phyloP scores from a whole-genome alignment of 2,329 filamentous ascomycete species.

The Aspergillus unguis region DNA sequence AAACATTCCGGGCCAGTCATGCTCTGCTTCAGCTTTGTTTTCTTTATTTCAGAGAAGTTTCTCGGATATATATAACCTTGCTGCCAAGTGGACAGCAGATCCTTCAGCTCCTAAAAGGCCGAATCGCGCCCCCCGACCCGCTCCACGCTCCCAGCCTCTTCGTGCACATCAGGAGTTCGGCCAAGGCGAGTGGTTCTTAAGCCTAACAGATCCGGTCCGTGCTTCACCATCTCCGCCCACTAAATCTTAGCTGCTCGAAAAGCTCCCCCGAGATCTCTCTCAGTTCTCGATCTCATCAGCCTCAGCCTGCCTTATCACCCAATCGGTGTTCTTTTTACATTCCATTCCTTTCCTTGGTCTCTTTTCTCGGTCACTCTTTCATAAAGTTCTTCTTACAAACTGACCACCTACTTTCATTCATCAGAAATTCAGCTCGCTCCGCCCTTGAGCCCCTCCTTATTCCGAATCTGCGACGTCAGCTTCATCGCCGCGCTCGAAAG shows the following conservation, averaged over 20 bases:
- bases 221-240: conserved; percentile 7
- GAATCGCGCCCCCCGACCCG: not conserved
- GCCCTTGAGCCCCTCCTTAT: conserved; percentile 15
- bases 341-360: conserved; percentile 3
- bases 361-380: conserved; percentile 15
- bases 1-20: not conserved
- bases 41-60: not conserved
- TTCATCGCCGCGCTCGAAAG: not conserved
- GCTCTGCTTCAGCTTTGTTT: not conserved
- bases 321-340: conserved; percentile 7
- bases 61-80: too few species aligned
- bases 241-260: conserved; percentile 8
- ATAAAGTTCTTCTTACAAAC: conserved; percentile 1
- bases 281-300: conserved; percentile 4
- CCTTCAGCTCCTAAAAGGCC: too few species aligned
- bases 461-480: not conserved
- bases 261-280: conserved; percentile 6
- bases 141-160: not conserved
- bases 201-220: not conserved
- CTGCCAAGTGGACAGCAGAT: too few species aligned
- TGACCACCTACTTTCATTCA: conserved; percentile 5
- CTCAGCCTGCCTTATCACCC: not conserved
- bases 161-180: not conserved
- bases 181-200: not conserved
- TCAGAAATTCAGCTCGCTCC: conserved; percentile 10